Percentiles rank a stretch among this genome's conserved stretches.
Evolutionary conservation across 495 filamentous ascomycete species (phyloP).

Genomic region (Glutinoglossum americanum): DNA sequence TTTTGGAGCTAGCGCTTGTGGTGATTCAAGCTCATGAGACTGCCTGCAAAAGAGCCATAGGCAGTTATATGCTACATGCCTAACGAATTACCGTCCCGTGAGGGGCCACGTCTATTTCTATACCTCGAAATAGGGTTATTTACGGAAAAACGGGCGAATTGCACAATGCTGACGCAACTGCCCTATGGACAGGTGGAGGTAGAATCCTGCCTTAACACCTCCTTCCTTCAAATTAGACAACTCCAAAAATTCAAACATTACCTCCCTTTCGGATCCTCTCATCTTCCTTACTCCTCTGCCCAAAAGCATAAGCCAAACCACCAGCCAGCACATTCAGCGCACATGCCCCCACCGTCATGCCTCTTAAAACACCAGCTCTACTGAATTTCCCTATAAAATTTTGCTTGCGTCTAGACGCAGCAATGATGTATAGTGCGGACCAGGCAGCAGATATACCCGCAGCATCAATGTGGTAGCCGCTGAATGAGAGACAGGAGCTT

Average conservation of each 20-base stretch:
- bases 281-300: neutral
- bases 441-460: constrained; percentile 73
- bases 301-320: constrained; percentile 43
- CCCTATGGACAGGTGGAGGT: no score
- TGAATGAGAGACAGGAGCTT: constrained; percentile 63
- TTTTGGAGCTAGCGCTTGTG: neutral
- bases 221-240: neutral
- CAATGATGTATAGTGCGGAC: constrained; percentile 63
- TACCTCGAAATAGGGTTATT: neutral
- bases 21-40: no score
- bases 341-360: constrained; percentile 48
- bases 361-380: constrained; percentile 45
- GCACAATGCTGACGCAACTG: no score
- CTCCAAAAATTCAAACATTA: no score
- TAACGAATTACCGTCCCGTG: neutral
- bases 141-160: neutral
- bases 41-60: neutral
- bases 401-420: constrained; percentile 45
- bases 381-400: constrained; percentile 33
- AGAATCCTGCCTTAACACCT: neutral
- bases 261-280: neutral
- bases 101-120: neutral
- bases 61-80: neutral
- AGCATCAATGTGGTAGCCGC: constrained; percentile 55
- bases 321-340: constrained; percentile 47